Percentiles rank a stretch among this genome's conserved stretches.
Evolutionary conservation across 164 flowering plant genomes (phyloP).

Genomic region (Macadamia tetraphylla): DNA sequence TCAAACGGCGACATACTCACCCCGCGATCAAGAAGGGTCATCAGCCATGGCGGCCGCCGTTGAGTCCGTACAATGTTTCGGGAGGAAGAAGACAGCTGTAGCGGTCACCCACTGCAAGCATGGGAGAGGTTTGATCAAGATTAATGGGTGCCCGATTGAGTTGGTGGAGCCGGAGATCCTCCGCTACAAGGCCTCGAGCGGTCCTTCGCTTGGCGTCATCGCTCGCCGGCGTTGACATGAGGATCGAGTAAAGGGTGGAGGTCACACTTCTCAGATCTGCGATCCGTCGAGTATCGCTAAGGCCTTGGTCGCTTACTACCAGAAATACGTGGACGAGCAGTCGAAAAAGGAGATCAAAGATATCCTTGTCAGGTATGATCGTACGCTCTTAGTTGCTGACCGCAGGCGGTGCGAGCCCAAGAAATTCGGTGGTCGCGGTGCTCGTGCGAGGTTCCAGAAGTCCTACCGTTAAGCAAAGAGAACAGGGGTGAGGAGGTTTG

Average conservation of each 20-base stretch:
- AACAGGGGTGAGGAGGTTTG: too few relatives aligned
- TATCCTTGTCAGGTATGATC: constrained; percentile 33
- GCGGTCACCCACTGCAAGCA: constrained; percentile 46
- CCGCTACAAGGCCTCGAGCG: constrained; percentile 40
- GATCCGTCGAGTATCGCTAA: constrained; percentile 37
- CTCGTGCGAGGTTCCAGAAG: constrained; percentile 45
- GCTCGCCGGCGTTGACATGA: constrained; percentile 40
- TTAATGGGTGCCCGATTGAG: constrained; percentile 38
- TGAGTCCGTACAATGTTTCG: constrained; percentile 41
- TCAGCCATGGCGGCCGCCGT: constrained; percentile 17
- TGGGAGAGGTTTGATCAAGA: constrained; percentile 36
- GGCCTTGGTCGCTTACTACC: constrained; percentile 39
- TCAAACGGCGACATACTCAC: too few relatives aligned
- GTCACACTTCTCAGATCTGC: constrained; percentile 50
- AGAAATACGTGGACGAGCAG: constrained; percentile 44
- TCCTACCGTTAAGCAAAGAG: constrained; percentile 32
- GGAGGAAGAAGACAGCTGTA: constrained; percentile 44
- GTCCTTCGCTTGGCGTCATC: constrained; percentile 35
- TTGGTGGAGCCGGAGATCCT: constrained; percentile 46
- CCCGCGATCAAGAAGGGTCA: background rate
- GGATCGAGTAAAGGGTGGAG: constrained; percentile 44
- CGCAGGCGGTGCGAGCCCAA: constrained; percentile 42
- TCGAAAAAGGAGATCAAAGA: constrained; percentile 45
- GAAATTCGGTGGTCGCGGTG: constrained; percentile 50
- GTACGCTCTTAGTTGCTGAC: constrained; percentile 42